Conservation (phyloP, 148 eudicot species). For the Spergularia bocconei region DNA sequence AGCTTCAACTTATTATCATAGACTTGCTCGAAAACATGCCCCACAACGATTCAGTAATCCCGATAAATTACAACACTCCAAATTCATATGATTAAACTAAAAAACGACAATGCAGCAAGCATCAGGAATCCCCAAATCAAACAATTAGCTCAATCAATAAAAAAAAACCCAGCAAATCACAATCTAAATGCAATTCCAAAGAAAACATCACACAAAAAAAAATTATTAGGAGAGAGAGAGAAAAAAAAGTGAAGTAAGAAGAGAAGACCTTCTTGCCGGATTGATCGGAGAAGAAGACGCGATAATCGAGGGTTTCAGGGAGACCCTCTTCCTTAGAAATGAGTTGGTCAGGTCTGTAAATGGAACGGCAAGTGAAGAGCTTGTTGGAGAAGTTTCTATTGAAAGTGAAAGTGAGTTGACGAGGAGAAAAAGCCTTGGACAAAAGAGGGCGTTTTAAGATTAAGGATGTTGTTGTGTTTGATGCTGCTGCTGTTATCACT, state of each 20-base stretch:
- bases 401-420: constrained; percentile 33
- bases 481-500: constrained; percentile 42
- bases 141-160: not conserved
- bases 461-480: constrained; percentile 40
- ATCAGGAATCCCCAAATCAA: not conserved
- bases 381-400: constrained; percentile 36
- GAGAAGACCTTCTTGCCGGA: constrained; percentile 69
- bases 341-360: constrained; percentile 49
- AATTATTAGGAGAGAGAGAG: not conserved
- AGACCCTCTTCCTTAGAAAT: constrained; percentile 49
- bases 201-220: not conserved
- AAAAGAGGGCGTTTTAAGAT: constrained; percentile 41
- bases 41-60: not conserved
- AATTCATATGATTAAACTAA: not conserved
- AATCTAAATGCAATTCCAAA: not conserved
- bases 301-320: constrained; percentile 80
- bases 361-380: constrained; percentile 56
- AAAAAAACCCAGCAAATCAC: not conserved
- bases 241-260: not conserved
- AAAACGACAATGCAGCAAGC: not conserved
- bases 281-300: constrained; percentile 63
- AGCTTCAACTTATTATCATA: too few species aligned
- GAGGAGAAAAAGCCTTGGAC: constrained; percentile 23
- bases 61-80: not conserved
- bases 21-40: too few species aligned